Conservation (phyloP, 108 stramenopile genomes). For the Licmophora abbreviata region DNA sequence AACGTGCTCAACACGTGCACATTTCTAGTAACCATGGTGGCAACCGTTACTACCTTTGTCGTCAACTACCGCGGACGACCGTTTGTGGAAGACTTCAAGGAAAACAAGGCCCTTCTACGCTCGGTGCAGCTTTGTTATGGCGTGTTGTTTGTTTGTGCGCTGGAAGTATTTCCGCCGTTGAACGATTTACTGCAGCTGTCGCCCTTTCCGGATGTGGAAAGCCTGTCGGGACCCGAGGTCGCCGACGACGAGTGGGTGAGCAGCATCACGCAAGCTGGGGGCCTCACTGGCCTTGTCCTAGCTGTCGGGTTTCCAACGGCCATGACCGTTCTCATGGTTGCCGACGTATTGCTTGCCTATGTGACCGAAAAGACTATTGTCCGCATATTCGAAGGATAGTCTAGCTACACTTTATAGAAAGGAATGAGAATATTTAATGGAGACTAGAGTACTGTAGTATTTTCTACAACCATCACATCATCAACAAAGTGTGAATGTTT, state of each 20-base stretch:
- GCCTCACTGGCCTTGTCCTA: conserved; percentile 14
- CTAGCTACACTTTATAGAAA: too few relatives aligned
- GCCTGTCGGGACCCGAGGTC: conserved; percentile 1
- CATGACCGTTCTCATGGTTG: conserved; percentile 47
- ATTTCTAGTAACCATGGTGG: conserved; percentile 76
- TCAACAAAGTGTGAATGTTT: too few relatives aligned
- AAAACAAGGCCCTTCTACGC: conserved; percentile 73
- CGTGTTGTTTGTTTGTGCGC: conserved; percentile 44
- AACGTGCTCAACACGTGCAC: conserved; percentile 89
- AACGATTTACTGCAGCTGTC: conserved; percentile 76
- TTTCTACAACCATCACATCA: too few relatives aligned
- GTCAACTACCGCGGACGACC: conserved; percentile 95
- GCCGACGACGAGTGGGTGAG: neutral
- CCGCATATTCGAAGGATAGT: neutral
- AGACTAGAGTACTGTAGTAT: too few relatives aligned
- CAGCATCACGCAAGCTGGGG: conserved; percentile 4
- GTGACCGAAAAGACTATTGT: conserved; percentile 21
- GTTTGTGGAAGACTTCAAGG: conserved; percentile 77
- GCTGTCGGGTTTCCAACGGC: conserved; percentile 38
- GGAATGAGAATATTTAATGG: too few relatives aligned
- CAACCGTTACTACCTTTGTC: conserved; percentile 92
- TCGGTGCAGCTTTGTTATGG: conserved; percentile 57
- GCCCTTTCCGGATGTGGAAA: conserved; percentile 35
- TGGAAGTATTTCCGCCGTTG: conserved; percentile 72
- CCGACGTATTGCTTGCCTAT: conserved; percentile 45